These are phyloP conservation scores for Penicillium hesseltinei DNA, from an alignment of 2,329 filamentous ascomycete genomes.

Conservation along the genomic window DNA sequence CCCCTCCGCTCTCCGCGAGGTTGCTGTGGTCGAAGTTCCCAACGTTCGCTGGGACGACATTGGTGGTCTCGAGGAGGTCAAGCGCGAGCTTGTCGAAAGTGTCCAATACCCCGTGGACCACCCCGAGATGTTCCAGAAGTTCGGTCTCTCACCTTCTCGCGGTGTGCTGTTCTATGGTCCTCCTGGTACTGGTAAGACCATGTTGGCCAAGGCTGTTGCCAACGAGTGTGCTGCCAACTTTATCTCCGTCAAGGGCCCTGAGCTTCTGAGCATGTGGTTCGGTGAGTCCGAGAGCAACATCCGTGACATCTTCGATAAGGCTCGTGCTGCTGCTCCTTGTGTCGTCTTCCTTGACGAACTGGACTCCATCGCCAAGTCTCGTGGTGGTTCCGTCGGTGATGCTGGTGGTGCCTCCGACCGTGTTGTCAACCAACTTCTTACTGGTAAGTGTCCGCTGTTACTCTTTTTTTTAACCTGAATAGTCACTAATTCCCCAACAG, in stretches of 20 bases:
- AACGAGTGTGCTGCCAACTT: constrained; percentile 99
- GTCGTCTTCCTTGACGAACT: constrained; percentile 98
- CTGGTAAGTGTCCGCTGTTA: constrained; percentile 62
- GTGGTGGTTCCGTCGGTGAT: constrained; percentile 93
- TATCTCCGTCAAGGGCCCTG: constrained; percentile 98
- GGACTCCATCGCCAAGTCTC: constrained; percentile 98
- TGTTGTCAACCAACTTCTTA: constrained; percentile 99
- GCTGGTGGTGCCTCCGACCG: constrained; percentile 97
- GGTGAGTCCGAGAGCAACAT: constrained; percentile 99
- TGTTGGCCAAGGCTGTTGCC: constrained; percentile 98
- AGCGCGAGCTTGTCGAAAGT: constrained; percentile 98
- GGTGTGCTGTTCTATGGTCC: constrained; percentile 99
- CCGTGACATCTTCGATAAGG: constrained; percentile 99
- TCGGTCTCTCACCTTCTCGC: constrained; percentile 93
- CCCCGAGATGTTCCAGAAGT: constrained; percentile 99
- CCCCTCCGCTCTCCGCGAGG: constrained; percentile 96
- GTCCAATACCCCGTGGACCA: constrained; percentile 99
- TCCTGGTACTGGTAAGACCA: constrained; percentile 99
- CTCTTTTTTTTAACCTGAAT: background rate
- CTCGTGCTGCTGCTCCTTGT: constrained; percentile 93
- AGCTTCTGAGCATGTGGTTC: constrained; percentile 99
- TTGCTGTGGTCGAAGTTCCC: constrained; percentile 97
- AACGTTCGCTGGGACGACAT: constrained; percentile 99
- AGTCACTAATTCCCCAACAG: constrained; percentile 52
- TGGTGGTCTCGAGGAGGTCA: constrained; percentile 96